These are phyloP conservation scores for Dictyostelium capitatum DNA, from an alignment of 78 protist species.

Conservation along the genomic window DNA sequence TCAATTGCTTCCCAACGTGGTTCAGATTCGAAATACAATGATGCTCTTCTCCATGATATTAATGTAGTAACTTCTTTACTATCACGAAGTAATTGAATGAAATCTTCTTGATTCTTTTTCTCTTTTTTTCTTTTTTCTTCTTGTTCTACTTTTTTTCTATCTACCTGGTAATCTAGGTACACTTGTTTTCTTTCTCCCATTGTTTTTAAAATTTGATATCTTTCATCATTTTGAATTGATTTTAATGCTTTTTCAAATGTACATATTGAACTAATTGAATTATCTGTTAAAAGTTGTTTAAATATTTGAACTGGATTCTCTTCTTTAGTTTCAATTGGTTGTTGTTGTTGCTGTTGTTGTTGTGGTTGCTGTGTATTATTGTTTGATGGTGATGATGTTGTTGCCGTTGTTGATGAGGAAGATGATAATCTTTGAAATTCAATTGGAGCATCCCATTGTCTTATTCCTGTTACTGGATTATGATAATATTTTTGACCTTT, in stretches of 20 bases:
- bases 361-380: neutral
- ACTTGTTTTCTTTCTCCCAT: conserved; percentile 65
- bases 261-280: conserved; percentile 42
- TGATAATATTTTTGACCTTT: conserved; percentile 64
- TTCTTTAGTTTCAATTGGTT: neutral
- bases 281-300: conserved; percentile 14
- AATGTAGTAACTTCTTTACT: conserved; percentile 31
- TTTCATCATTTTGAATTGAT: conserved; percentile 31
- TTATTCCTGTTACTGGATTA: conserved; percentile 32
- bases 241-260: conserved; percentile 69
- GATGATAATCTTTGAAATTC: neutral
- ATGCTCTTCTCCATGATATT: conserved; percentile 67
- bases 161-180: conserved; percentile 41
- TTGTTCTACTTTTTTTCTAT: conserved; percentile 41
- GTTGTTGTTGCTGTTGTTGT: neutral
- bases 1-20: conserved; percentile 66
- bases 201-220: conserved; percentile 57
- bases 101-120: conserved; percentile 39
- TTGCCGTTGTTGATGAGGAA: neutral
- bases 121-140: conserved; percentile 58
- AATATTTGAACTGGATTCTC: conserved; percentile 31
- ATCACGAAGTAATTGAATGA: conserved; percentile 45
- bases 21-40: conserved; percentile 50
- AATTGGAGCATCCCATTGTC: conserved; percentile 55
- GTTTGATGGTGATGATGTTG: neutral